Evolutionary conservation across 1,284 basidiomycete species (phyloP), one percentile per base, ranked within the genome.

Genomic region (Fomitopsis palustris): DNA sequence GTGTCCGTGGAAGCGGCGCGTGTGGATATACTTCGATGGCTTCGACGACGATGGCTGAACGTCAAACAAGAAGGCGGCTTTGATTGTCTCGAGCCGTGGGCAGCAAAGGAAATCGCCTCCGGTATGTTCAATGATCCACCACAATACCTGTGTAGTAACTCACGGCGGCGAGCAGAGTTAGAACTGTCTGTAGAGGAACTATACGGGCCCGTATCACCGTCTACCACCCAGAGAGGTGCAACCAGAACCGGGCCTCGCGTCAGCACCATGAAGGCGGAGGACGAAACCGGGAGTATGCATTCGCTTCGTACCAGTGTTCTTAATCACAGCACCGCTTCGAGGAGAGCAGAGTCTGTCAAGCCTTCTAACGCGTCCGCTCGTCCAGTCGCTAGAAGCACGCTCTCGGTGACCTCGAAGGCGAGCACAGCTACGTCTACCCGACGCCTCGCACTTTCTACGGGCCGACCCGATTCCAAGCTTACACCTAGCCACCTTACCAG

Each of bases 81-180:
- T 67, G 85, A 91, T 51, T 72, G 75, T 4, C 77, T 98, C 21
- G 92, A 96, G 53, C 81, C 82, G 6, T 96, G 94, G 93, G 86
- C 90, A 0, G 72, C 96, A 58, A 90, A 94, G 69, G 96, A 98
- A 68, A 91, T 97, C 49, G 84, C 86, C 35, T 85, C 92, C 70
- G 86, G 93, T 95, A 63, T 59, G 87, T 76, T 1, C 53, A 33
- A 6, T 21, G 54, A 55, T n/a, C 29, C 8, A 31, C 31, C 17
- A 56, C 39, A 6, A 23, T 12, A 12, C 33, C n/a, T 31, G 14
- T 19, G 37, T 8, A 31, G 12, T 9, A 23, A 53, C 51, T 17
- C 35, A 59, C 57, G 59, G 64, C 41, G 29, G 2, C 42, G 29
- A 54, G 0, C 65, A 96, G 94, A 92, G 70, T 83, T 96, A 55